Evolutionary conservation across 148 eudicot genomes (phyloP).

Genomic region (Salicornia ramosissima): DNA sequence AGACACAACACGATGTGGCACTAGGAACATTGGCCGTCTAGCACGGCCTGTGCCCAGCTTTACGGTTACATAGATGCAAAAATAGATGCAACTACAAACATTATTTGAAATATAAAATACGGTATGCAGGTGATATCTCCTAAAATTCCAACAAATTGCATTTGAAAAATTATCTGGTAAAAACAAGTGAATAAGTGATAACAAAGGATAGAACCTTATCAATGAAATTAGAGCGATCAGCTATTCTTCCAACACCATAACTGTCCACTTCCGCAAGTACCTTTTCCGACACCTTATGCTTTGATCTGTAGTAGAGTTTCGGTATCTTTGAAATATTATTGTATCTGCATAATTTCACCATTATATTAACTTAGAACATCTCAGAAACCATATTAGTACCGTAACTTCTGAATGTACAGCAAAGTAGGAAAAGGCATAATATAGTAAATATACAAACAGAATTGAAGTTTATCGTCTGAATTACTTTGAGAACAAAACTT

Average conservation of each 20-base stretch:
- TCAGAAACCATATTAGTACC: background rate
- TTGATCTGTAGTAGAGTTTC: slow-evolving; percentile 51
- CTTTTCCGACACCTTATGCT: slow-evolving; percentile 55
- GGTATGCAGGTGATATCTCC: background rate
- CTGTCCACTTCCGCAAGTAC: slow-evolving; percentile 45
- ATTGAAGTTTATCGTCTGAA: too few species aligned
- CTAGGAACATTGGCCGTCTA: too few species aligned
- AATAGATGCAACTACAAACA: too few species aligned
- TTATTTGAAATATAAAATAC: too few species aligned
- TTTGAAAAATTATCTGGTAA: too few species aligned
- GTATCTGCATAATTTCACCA: slow-evolving; percentile 42
- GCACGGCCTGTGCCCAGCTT: too few species aligned
- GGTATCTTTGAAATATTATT: slow-evolving; percentile 43
- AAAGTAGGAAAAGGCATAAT: background rate
- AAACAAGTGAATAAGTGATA: background rate
- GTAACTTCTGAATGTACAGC: background rate
- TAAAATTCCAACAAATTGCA: too few species aligned
- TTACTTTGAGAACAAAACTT: too few species aligned
- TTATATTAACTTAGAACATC: background rate
- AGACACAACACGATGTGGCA: too few species aligned
- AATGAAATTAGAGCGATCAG: slow-evolving; percentile 38
- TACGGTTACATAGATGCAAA: too few species aligned
- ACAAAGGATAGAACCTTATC: slow-evolving; percentile 34
- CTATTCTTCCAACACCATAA: slow-evolving; percentile 38
- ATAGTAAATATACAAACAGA: background rate